phyloP scores from a whole-genome alignment of 352 stramenopile genomes.

The Phytophthora pseudosyringae region DNA sequence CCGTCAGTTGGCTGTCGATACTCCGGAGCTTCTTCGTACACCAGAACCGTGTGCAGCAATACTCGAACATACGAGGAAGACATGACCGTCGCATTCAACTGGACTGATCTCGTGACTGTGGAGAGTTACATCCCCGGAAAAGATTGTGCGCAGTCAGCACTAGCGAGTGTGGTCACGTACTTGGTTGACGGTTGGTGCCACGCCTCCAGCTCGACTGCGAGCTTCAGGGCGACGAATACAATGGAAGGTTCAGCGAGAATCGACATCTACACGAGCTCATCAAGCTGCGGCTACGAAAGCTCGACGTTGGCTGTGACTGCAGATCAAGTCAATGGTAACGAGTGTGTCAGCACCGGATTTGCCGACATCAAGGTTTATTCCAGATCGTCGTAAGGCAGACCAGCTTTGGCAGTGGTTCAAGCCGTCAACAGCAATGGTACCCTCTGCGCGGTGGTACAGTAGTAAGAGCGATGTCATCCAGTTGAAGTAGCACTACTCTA shows the following conservation, averaged over 20 bases:
- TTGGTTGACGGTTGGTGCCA: constrained; percentile 6
- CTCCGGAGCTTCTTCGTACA: background rate
- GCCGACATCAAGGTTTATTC: constrained; percentile 5
- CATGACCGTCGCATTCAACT: background rate
- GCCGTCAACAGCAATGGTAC: too few species aligned
- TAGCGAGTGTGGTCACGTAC: constrained; percentile 10
- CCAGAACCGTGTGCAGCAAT: constrained; percentile 4
- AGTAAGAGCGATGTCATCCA: background rate
- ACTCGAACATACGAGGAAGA: constrained; percentile 7
- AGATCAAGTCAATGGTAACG: constrained; percentile 1
- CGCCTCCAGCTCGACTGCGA: background rate
- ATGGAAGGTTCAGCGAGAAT: background rate
- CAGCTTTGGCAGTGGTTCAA: too few species aligned
- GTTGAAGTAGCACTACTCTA: constrained; percentile 1
- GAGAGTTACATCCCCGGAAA: constrained; percentile 14
- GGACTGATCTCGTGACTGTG: constrained; percentile 7
- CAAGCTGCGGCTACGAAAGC: background rate
- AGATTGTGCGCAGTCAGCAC: constrained; percentile 5
- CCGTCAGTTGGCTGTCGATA: constrained; percentile 11
- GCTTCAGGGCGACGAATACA: constrained; percentile 1
- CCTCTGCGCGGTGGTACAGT: too few species aligned
- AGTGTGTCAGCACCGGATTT: constrained; percentile 2
- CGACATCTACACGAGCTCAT: constrained; percentile 5
- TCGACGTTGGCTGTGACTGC: background rate
- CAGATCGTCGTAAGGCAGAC: background rate